Conservation (phyloP, 768 basidiomycete species). For the Hypsizygus marmoreus region DNA sequence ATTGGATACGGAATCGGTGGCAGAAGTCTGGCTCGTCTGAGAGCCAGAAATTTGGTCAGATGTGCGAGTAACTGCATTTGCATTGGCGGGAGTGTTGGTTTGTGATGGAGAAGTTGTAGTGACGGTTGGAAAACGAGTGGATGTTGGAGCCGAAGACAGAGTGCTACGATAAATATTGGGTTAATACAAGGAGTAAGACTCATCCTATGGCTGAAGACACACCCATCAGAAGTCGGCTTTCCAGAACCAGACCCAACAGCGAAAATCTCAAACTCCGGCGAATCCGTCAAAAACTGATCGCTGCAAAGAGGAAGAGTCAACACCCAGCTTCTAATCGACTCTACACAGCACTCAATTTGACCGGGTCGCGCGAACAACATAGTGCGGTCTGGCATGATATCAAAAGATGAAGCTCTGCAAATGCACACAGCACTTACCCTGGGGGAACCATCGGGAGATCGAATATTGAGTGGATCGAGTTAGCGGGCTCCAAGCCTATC, state of each 20-base stretch:
- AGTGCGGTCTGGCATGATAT: not conserved
- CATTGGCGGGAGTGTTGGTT: no score
- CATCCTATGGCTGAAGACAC: no score
- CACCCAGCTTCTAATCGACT: no score
- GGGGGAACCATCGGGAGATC: constrained; percentile 2
- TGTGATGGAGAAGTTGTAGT: no score
- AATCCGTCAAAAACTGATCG: not conserved
- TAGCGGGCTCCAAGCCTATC: not conserved
- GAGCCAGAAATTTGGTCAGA: no score
- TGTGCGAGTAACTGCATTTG: no score
- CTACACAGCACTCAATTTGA: not conserved
- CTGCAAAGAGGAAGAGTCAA: not conserved
- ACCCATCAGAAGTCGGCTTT: not conserved
- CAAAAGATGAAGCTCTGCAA: not conserved
- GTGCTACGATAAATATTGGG: no score
- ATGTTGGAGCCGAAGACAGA: no score
- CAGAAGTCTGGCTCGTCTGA: no score
- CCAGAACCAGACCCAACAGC: not conserved
- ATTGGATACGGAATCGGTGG: no score
- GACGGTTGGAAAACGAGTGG: no score
- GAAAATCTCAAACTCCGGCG: not conserved
- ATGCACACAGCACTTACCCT: not conserved
- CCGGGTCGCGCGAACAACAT: not conserved
- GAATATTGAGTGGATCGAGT: constrained; percentile 6
- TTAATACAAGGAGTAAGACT: no score